Evolutionary conservation across 768 basidiomycete species (phyloP).

Genomic region (Rhodocollybia butyracea): DNA sequence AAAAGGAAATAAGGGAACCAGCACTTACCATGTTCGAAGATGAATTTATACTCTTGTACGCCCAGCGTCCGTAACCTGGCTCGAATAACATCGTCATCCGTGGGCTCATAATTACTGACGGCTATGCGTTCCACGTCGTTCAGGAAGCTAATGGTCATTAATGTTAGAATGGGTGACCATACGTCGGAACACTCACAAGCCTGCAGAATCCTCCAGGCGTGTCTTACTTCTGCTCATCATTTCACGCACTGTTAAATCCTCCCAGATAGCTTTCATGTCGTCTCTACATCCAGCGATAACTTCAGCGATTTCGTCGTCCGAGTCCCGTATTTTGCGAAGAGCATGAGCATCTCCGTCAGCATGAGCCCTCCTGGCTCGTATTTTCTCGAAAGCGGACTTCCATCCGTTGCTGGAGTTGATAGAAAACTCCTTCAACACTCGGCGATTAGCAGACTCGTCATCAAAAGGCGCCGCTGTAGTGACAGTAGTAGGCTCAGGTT

Average conservation of each 20-base stretch:
- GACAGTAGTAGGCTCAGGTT: constrained; percentile 39
- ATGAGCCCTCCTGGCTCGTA: constrained; percentile 36
- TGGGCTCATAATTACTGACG: constrained; percentile 59
- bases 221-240: constrained; percentile 51
- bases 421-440: constrained; percentile 47
- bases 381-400: constrained; percentile 59
- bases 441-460: constrained; percentile 16
- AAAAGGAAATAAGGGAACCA: neutral
- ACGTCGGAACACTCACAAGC: constrained; percentile 53
- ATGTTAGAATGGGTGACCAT: neutral
- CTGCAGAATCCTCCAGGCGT: constrained; percentile 65
- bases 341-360: constrained; percentile 13
- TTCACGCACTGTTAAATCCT: constrained; percentile 59
- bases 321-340: constrained; percentile 31
- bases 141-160: constrained; percentile 51
- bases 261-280: constrained; percentile 69
- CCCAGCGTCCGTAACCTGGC: constrained; percentile 77
- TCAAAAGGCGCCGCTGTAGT: constrained; percentile 41
- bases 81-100: constrained; percentile 73
- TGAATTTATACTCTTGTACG: constrained; percentile 70
- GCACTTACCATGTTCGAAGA: constrained; percentile 58
- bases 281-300: constrained; percentile 58
- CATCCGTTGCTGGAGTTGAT: constrained; percentile 64
- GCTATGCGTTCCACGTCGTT: constrained; percentile 68
- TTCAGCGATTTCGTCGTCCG: constrained; percentile 54